A percentile compares a stretch with the other conserved stretches of the same genome.
Evolutionary conservation across 306 rosid species (phyloP).

Genomic region (Sindora glabra): DNA sequence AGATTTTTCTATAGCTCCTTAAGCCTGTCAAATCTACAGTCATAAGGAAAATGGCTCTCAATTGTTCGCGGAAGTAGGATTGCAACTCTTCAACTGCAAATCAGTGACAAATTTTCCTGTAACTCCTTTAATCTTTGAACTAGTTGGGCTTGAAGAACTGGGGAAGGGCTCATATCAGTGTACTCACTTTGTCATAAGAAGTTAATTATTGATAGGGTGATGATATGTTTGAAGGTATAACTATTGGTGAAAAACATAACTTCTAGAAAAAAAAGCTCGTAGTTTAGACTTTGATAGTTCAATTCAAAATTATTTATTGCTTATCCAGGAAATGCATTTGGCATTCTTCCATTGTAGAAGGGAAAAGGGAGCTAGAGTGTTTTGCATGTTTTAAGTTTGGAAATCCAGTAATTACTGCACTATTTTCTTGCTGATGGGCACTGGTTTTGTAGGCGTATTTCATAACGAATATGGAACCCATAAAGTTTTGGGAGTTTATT

Average conservation of each 20-base stretch:
- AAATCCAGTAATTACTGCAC: background rate
- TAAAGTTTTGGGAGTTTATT: slow-evolving; percentile 90
- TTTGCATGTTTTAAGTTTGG: slow-evolving; percentile 1
- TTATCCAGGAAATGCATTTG: background rate
- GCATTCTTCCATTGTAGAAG: background rate
- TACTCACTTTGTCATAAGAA: background rate
- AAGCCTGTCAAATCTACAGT: no score
- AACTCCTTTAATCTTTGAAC: background rate
- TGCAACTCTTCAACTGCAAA: no score
- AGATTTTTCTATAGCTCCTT: no score
- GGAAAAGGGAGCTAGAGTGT: background rate
- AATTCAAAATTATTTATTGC: background rate
- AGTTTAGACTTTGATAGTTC: background rate
- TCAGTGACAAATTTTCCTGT: no score
- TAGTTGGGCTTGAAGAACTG: no score
- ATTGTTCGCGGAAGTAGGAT: no score
- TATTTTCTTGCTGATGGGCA: slow-evolving; percentile 8
- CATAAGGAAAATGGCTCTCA: no score
- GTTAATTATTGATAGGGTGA: slow-evolving; percentile 6
- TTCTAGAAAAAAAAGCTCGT: no score
- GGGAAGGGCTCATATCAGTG: background rate
- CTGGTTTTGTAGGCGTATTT: slow-evolving; percentile 79
- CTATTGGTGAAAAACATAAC: no score
- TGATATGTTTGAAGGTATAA: no score
- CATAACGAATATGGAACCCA: slow-evolving; percentile 85